Percentiles rank a stretch among this genome's conserved stretches.
Conservation (phyloP, 345 rosid genomes). For the Populus simonii region DNA sequence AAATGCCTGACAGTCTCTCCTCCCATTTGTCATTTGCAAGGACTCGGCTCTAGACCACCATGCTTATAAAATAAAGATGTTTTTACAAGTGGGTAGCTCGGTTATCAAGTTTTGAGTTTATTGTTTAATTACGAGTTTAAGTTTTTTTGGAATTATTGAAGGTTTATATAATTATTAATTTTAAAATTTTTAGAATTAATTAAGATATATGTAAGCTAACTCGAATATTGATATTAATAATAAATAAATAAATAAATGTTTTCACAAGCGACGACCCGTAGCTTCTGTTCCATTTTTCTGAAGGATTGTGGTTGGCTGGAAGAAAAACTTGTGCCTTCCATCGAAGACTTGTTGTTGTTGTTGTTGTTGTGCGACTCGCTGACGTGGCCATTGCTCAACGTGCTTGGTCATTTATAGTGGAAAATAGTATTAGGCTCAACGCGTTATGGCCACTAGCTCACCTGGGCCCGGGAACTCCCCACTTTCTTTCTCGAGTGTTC, state of each 20-base stretch:
- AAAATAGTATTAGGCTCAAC: neutral
- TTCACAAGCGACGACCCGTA: neutral
- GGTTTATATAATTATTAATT: too few species aligned
- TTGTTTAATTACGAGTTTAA: accelerated
- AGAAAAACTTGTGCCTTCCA: neutral
- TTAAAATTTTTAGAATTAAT: too few species aligned
- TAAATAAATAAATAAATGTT: too few species aligned
- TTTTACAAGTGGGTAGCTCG: too few species aligned
- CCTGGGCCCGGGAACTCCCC: neutral
- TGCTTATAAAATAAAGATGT: neutral
- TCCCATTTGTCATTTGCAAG: neutral
- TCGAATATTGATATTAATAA: too few species aligned
- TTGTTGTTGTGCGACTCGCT: neutral
- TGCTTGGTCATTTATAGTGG: neutral
- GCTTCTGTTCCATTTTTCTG: neutral
- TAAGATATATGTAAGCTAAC: accelerated
- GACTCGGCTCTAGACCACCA: neutral
- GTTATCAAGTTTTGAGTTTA: accelerated
- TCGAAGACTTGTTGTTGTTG: neutral
- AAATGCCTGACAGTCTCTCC: neutral
- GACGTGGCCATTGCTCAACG: neutral
- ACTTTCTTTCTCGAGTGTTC: neutral
- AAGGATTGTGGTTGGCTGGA: neutral
- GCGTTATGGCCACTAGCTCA: neutral
- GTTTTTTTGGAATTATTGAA: accelerated